phyloP scores from a whole-genome alignment of 1,139 yeast species.

The Spencermartinsiella ligniputridi region DNA sequence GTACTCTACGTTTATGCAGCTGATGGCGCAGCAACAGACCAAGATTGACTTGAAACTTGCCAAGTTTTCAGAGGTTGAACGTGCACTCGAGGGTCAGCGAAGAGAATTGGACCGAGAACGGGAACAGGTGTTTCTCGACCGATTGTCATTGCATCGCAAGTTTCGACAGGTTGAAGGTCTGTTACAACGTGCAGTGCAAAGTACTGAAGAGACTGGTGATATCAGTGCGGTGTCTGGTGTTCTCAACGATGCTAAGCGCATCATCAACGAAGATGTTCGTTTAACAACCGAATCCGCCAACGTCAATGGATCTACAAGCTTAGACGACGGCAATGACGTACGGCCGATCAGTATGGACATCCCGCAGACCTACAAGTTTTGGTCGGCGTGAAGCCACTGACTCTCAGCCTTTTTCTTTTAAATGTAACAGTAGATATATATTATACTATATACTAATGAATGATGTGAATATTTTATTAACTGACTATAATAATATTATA shows the following conservation, averaged over 20 bases:
- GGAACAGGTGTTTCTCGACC: constrained; percentile 74
- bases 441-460: too few relatives aligned
- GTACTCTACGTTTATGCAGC: constrained; percentile 47
- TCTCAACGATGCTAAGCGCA: constrained; percentile 24
- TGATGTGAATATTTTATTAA: too few relatives aligned
- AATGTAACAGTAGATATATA: too few relatives aligned
- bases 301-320: constrained; percentile 13
- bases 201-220: constrained; percentile 7
- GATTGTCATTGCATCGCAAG: constrained; percentile 65
- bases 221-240: constrained; percentile 7
- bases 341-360: constrained; percentile 75
- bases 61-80: constrained; percentile 69
- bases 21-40: constrained; percentile 67
- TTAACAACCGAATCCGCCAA: constrained; percentile 11
- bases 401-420: too few relatives aligned
- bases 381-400: constrained; percentile 66
- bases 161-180: constrained; percentile 50
- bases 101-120: constrained; percentile 70
- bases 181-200: constrained; percentile 41
- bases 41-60: constrained; percentile 73
- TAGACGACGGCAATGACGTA: constrained; percentile 24
- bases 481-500: too few relatives aligned
- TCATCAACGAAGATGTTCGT: constrained; percentile 19
- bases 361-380: constrained; percentile 77
- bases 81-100: constrained; percentile 72